These are phyloP conservation scores for Sequoia sempervirens DNA, from an alignment of 75 land plant species.

Conservation along the genomic window DNA sequence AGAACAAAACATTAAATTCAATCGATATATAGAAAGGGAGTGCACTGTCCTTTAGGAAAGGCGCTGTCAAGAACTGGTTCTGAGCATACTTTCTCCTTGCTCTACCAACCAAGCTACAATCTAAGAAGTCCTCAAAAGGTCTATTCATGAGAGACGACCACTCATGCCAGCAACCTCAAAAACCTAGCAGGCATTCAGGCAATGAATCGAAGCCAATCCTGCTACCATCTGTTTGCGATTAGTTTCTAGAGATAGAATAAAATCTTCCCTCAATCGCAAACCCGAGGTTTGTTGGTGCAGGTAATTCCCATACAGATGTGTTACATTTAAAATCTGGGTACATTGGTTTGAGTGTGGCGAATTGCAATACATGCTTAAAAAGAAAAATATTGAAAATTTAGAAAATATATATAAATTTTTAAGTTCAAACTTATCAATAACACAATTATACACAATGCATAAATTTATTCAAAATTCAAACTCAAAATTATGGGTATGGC, in stretches of 20 bases:
- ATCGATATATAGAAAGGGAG: background rate
- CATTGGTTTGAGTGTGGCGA: too few relatives aligned
- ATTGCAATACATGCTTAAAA: too few relatives aligned
- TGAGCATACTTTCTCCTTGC: background rate
- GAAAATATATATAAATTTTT: too few relatives aligned
- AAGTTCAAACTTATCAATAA: too few relatives aligned
- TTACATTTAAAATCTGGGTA: too few relatives aligned
- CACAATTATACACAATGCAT: too few relatives aligned
- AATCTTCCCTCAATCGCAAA: background rate
- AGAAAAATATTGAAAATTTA: too few relatives aligned
- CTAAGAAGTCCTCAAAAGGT: too few relatives aligned
- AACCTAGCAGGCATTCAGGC: background rate
- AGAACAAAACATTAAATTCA: background rate
- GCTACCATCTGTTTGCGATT: background rate
- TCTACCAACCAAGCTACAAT: background rate
- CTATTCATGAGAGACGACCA: background rate
- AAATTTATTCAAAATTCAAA: too few relatives aligned
- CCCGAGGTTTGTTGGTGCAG: too few relatives aligned
- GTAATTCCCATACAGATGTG: too few relatives aligned
- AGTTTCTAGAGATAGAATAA: background rate
- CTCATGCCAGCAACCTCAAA: background rate
- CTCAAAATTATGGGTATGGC: too few relatives aligned
- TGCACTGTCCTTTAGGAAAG: background rate
- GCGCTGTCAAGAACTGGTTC: background rate
- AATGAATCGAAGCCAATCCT: background rate